phyloP scores from a whole-genome alignment of 164 flowering plant genomes.

The Amborella trichopoda region DNA sequence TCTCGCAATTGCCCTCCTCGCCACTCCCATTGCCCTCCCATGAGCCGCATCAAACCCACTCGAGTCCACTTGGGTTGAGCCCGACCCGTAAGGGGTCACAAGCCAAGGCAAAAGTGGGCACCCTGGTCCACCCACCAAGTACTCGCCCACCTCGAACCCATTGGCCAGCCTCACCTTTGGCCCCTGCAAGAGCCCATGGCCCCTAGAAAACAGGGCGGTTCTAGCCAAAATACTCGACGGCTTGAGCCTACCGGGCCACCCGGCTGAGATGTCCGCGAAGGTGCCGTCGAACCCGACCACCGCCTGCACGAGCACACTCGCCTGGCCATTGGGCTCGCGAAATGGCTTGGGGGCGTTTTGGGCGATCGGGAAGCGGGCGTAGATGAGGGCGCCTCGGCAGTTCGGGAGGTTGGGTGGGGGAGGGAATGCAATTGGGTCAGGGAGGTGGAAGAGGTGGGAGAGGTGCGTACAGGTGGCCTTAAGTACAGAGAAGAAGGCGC shows the following conservation, averaged over 20 bases:
- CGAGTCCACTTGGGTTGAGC: background rate
- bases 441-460: slow-evolving; percentile 30
- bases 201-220: slow-evolving; percentile 32
- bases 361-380: slow-evolving; percentile 28
- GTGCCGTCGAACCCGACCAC: slow-evolving; percentile 77
- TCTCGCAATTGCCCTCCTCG: slow-evolving; percentile 36
- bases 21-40: slow-evolving; percentile 31
- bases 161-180: slow-evolving; percentile 18
- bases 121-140: slow-evolving; percentile 58
- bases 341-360: slow-evolving; percentile 8
- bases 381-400: slow-evolving; percentile 62
- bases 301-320: slow-evolving; percentile 50
- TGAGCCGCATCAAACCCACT: slow-evolving; percentile 47
- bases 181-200: slow-evolving; percentile 43
- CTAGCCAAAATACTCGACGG: slow-evolving; percentile 34
- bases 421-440: slow-evolving; percentile 4
- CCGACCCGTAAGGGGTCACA: slow-evolving; percentile 35
- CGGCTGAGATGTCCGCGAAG: slow-evolving; percentile 78
- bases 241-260: slow-evolving; percentile 50
- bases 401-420: slow-evolving; percentile 28
- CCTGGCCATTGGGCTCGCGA: slow-evolving; percentile 30
- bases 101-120: slow-evolving; percentile 71
- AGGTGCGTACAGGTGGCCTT: slow-evolving; percentile 39
- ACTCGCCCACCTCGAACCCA: slow-evolving; percentile 41
- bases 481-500: slow-evolving; percentile 44